Conservation (phyloP, 768 basidiomycete species). For the Coprinellus micaceus region DNA sequence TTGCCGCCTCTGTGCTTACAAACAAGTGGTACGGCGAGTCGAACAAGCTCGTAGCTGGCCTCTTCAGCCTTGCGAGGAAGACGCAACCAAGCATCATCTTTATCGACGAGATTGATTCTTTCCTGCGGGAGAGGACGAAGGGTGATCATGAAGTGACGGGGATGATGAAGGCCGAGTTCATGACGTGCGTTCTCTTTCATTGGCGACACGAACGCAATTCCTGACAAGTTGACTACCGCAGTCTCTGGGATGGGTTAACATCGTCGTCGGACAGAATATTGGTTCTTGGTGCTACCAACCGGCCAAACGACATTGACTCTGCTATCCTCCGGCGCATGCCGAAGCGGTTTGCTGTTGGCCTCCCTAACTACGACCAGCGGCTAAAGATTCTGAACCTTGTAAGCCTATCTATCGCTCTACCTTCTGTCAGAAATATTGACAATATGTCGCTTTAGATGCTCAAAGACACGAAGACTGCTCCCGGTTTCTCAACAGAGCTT, state of each 20-base stretch:
- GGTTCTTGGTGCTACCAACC: slow-evolving; percentile 92
- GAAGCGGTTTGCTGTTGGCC: slow-evolving; percentile 83
- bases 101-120: slow-evolving; percentile 97
- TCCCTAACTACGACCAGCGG: slow-evolving; percentile 78
- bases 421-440: neutral
- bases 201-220: neutral
- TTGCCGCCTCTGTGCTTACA: slow-evolving; percentile 43
- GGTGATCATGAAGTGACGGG: slow-evolving; percentile 96
- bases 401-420: slow-evolving; percentile 17
- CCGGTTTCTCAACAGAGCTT: slow-evolving; percentile 53
- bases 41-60: slow-evolving; percentile 91
- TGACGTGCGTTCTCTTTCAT: slow-evolving; percentile 58
- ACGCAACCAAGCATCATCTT: slow-evolving; percentile 96
- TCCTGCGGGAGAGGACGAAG: slow-evolving; percentile 81
- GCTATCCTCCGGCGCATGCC: slow-evolving; percentile 96
- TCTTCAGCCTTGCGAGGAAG: slow-evolving; percentile 92
- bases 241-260: slow-evolving; percentile 92
- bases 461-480: slow-evolving; percentile 64
- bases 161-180: slow-evolving; percentile 97
- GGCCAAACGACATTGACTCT: slow-evolving; percentile 87
- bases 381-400: slow-evolving; percentile 82
- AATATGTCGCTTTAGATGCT: slow-evolving; percentile 68
- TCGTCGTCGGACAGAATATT: slow-evolving; percentile 80
- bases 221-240: slow-evolving; percentile 24
- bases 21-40: slow-evolving; percentile 51